These are phyloP conservation scores for Sporothrix phasma DNA, from an alignment of 2,329 filamentous ascomycete genomes.

Conservation along the genomic window DNA sequence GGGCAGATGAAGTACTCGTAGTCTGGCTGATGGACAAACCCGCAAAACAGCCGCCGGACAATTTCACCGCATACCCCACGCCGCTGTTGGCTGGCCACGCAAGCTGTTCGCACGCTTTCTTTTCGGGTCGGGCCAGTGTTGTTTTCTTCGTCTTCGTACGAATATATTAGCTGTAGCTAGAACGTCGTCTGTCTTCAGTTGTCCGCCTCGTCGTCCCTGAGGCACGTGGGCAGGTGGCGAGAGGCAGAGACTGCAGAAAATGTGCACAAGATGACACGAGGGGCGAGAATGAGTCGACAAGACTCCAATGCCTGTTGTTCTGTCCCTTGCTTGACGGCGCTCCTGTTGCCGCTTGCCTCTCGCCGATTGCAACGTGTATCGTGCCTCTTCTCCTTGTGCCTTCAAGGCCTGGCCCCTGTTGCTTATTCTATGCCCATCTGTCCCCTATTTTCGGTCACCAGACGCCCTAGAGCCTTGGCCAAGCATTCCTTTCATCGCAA, in stretches of 20 bases:
- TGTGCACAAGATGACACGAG: background rate
- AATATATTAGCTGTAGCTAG: background rate
- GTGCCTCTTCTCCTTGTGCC: background rate
- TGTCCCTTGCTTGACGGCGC: background rate
- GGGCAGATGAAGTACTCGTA: no score
- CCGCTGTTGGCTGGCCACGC: background rate
- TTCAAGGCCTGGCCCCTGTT: background rate
- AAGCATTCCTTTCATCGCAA: background rate
- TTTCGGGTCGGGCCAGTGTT: no score
- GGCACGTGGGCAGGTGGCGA: no score
- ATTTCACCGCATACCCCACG: background rate
- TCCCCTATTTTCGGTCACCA: background rate
- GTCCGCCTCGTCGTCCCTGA: no score
- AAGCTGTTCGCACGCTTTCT: background rate
- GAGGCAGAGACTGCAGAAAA: background rate
- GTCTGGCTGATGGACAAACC: background rate
- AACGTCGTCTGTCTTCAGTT: background rate
- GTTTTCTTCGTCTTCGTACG: background rate
- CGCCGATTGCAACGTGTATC: background rate
- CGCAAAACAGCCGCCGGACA: background rate
- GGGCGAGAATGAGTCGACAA: background rate
- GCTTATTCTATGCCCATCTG: background rate
- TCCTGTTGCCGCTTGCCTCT: no score
- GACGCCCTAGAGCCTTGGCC: background rate
- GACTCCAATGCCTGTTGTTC: background rate